Evolutionary conservation across 2,329 filamentous ascomycete species (phyloP).

Genomic region (Pseudocercospora ulei): DNA sequence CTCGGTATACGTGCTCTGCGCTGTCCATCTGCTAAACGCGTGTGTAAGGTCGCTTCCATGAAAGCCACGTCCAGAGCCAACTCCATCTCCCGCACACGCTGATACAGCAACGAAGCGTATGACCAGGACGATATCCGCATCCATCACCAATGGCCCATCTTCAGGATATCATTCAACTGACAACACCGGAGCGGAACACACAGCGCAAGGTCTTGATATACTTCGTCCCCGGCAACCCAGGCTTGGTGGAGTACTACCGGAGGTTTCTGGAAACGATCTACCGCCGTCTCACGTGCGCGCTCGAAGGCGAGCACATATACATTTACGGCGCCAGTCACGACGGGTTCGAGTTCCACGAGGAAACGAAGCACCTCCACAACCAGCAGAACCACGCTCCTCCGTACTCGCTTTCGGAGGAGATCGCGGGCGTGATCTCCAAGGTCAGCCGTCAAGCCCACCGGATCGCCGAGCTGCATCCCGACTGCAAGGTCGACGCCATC

Average conservation of each 20-base stretch:
- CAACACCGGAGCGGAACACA: not conserved
- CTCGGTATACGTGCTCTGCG: slow-evolving; percentile 1
- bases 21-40: not conserved
- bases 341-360: slow-evolving; percentile 37
- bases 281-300: slow-evolving; percentile 9
- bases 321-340: slow-evolving; percentile 38
- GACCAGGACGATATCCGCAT: not conserved
- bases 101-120: too few relatives aligned
- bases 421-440: slow-evolving; percentile 40
- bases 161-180: not conserved
- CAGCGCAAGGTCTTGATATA: slow-evolving; percentile 47
- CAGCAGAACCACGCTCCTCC: slow-evolving; percentile 11
- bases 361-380: slow-evolving; percentile 1
- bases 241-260: slow-evolving; percentile 62
- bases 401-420: slow-evolving; percentile 27
- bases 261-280: slow-evolving; percentile 55
- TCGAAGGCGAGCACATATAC: slow-evolving; percentile 27
- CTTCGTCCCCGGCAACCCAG: slow-evolving; percentile 68
- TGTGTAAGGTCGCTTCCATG: not conserved
- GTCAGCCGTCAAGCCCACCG: slow-evolving; percentile 30
- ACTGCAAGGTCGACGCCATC: slow-evolving; percentile 26
- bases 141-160: not conserved
- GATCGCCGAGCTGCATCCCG: not conserved
- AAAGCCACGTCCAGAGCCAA: not conserved
- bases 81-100: not conserved